Conservation (phyloP, 2,329 filamentous ascomycete genomes). For the Microcyclosporella mali region DNA sequence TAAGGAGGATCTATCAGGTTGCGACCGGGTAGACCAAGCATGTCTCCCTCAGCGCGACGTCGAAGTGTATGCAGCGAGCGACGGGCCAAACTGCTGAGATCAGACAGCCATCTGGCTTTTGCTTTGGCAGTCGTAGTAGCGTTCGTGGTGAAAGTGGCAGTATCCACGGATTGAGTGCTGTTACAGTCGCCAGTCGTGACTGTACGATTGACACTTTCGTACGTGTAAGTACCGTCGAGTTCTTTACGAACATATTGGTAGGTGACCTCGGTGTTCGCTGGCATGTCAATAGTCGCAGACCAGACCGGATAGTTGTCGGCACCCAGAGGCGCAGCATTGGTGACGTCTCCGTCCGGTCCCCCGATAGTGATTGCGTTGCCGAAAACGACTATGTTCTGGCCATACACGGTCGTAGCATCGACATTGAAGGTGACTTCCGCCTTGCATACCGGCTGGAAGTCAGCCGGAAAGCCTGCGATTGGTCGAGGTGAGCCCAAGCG, state of each 20-base stretch:
- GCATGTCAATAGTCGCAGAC: conserved; percentile 29
- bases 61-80: too few species aligned
- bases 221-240: conserved; percentile 29
- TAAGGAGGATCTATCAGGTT: conserved; percentile 61
- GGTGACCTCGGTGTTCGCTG: conserved; percentile 26
- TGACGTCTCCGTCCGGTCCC: conserved; percentile 18
- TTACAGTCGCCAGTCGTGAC: conserved; percentile 29
- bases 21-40: conserved; percentile 54
- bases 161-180: conserved; percentile 18
- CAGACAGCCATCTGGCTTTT: too few species aligned
- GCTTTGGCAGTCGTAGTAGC: too few species aligned
- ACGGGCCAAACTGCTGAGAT: too few species aligned
- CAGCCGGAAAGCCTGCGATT: conserved; percentile 62
- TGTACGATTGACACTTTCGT: conserved; percentile 28
- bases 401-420: conserved; percentile 29
- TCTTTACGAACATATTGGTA: conserved; percentile 31
- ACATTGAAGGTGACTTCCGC: conserved; percentile 31
- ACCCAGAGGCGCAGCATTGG: conserved; percentile 25
- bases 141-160: conserved; percentile 26
- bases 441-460: conserved; percentile 55
- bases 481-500: conserved; percentile 54
- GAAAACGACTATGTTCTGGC: conserved; percentile 32
- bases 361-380: conserved; percentile 31
- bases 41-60: conserved; percentile 9
- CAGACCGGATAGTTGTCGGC: conserved; percentile 32